Base-by-base conservation (phyloP, 257 asterid species). In the Nicotiana otophora region DNA sequence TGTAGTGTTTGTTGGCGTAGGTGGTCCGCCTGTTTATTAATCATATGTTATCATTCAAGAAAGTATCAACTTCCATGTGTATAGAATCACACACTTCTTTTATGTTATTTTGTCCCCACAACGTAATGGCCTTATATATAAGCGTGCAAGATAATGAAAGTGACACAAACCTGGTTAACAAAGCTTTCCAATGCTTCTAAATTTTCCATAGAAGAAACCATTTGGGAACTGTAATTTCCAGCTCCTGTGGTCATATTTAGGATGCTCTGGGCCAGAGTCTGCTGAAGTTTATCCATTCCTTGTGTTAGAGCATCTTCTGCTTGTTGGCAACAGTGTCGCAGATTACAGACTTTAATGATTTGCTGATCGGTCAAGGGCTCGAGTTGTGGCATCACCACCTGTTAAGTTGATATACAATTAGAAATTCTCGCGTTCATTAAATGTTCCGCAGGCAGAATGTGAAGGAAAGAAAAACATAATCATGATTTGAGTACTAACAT, bases 261-360 rank as follows among this genome's bases (percentile, higher is more conserved):
- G 81, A 96, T 76, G 92, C 94, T 89, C 69, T 93, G 98, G 0
- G 91, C 91, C 39, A 96, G 91, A 17, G 91, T 89, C 82, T 96
- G 98, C 81, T 93, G 98, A 42, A 96, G 97, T 90, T 93, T 94
- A 4, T 96, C 97, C 90, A 94, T 93, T 46, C 99, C 99, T 36
- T 93, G 97, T 34, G 93, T 65, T n/a, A 96, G 89, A 30, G 98
- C 99, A 78, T 94, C 98, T 87, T 96, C 99, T 0, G 99, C 99
- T 85, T 96, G 99, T 81, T 89, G 90, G 82, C 99, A 94, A 36
- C 92, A 94, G 63, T 91, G 98, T 63, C 84, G 90, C 34, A 96
- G 84, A 31, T 84, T 92, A 72, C 86, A 84, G 5, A 94, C 91
- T 17, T 75, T 86, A 8, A 76, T 85, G 3, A 84, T 70, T 85